These are phyloP conservation scores for Lentinula guzmanii DNA, from an alignment of 768 basidiomycete genomes.

Conservation along the genomic window DNA sequence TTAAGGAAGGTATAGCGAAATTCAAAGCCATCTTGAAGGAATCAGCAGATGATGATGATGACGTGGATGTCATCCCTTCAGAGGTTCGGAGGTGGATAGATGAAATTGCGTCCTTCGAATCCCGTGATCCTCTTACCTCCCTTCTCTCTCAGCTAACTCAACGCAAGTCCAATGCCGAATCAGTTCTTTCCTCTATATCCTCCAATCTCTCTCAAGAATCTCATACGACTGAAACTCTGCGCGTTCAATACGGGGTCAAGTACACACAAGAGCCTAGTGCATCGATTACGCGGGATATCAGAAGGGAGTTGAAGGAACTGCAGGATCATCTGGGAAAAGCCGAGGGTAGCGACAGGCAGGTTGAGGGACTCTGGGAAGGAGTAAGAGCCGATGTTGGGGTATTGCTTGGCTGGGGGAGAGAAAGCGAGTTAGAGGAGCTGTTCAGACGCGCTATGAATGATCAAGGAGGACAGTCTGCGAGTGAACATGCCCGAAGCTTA, in stretches of 20 bases:
- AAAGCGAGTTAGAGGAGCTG: conserved; percentile 54
- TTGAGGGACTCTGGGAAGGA: conserved; percentile 64
- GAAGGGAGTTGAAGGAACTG: conserved; percentile 79
- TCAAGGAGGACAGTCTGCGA: conserved; percentile 22
- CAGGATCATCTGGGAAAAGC: conserved; percentile 70
- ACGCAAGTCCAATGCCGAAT: conserved; percentile 51
- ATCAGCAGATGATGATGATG: conserved; percentile 53
- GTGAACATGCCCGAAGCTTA: background rate
- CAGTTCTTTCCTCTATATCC: conserved; percentile 56
- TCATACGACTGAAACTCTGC: conserved; percentile 81
- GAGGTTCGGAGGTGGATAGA: conserved; percentile 72
- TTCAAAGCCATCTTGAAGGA: conserved; percentile 71
- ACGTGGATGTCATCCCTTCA: conserved; percentile 42
- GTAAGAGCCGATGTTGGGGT: conserved; percentile 60
- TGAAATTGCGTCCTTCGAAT: conserved; percentile 67
- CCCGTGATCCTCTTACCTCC: conserved; percentile 59
- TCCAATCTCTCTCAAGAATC: conserved; percentile 77
- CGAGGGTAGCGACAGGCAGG: conserved; percentile 70
- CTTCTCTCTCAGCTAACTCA: conserved; percentile 53
- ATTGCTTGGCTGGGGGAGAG: conserved; percentile 31
- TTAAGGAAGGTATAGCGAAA: conserved; percentile 63
- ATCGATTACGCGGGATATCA: conserved; percentile 57
- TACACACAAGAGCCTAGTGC: conserved; percentile 88
- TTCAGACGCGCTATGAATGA: conserved; percentile 35
- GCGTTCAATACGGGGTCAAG: conserved; percentile 79